phyloP scores from a whole-genome alignment of 2,329 filamentous ascomycete genomes.

The Penicillium fuscoglaucum region DNA sequence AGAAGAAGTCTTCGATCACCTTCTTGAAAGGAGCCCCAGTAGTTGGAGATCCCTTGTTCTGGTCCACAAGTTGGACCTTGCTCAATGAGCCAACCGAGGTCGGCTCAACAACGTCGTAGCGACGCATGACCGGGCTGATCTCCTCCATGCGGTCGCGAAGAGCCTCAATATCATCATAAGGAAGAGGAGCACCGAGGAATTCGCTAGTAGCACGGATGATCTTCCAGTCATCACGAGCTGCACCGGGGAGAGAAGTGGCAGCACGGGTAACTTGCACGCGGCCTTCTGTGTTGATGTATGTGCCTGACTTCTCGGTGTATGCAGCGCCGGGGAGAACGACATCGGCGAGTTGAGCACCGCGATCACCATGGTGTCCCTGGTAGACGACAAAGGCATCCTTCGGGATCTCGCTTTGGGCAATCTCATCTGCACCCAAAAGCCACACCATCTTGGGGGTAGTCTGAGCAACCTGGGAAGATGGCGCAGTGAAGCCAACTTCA shows the following conservation, averaged over 20 bases:
- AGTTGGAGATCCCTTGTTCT: conserved; percentile 84
- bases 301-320: conserved; percentile 95
- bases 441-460: conserved; percentile 93
- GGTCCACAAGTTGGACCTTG: conserved; percentile 93
- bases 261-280: conserved; percentile 91
- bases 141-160: conserved; percentile 92
- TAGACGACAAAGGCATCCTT: conserved; percentile 97
- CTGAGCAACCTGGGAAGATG: conserved; percentile 76
- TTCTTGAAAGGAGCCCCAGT: conserved; percentile 74
- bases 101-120: conserved; percentile 88
- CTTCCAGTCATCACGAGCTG: conserved; percentile 96
- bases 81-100: conserved; percentile 71
- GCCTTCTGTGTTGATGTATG: conserved; percentile 97
- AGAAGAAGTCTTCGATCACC: conserved; percentile 94
- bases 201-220: conserved; percentile 91
- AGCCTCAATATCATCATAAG: conserved; percentile 88
- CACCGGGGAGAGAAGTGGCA: conserved; percentile 84
- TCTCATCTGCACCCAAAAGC: conserved; percentile 93
- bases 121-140: conserved; percentile 84
- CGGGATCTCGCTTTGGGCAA: conserved; percentile 80
- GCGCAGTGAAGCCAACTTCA: conserved; percentile 90
- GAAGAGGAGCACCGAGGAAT: conserved; percentile 81
- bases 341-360: conserved; percentile 87
- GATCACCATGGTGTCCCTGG: conserved; percentile 96
- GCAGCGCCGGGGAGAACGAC: conserved; percentile 90